Percentiles rank a stretch among this genome's conserved stretches.
These are phyloP conservation scores for Phaeoacremonium minimum DNA, from an alignment of 2,329 filamentous ascomycete genomes.

Conservation along the genomic window DNA sequence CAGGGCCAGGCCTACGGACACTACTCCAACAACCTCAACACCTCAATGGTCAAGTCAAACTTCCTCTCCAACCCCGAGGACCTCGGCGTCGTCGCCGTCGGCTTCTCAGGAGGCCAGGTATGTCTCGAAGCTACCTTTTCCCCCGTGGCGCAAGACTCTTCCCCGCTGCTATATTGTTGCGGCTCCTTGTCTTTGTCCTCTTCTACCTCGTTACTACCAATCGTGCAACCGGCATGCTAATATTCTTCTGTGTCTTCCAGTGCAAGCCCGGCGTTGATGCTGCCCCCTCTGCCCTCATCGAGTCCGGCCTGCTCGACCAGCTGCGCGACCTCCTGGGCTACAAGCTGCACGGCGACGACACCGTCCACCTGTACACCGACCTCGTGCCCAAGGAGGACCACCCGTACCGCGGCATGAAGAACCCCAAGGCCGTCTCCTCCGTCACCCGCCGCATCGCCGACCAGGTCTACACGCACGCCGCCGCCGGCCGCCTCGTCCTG, in stretches of 20 bases:
- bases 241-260: conserved; percentile 40
- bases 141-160: neutral
- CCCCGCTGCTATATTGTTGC: too few relatives aligned
- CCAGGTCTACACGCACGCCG: conserved; percentile 85
- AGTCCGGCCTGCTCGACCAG: conserved; percentile 80
- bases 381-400: conserved; percentile 70
- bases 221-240: too few relatives aligned
- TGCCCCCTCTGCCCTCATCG: conserved; percentile 82
- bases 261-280: conserved; percentile 90
- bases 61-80: conserved; percentile 79
- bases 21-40: conserved; percentile 35
- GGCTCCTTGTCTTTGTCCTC: neutral
- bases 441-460: conserved; percentile 76
- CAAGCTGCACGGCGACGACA: conserved; percentile 77
- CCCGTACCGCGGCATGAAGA: conserved; percentile 89
- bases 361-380: conserved; percentile 77
- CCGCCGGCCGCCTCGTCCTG: conserved; percentile 78
- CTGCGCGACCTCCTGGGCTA: conserved; percentile 84
- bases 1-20: conserved; percentile 8
- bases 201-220: neutral
- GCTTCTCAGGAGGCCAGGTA: conserved; percentile 96
- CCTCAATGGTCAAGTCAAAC: conserved; percentile 54
- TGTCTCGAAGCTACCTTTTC: conserved; percentile 14
- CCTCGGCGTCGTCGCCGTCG: conserved; percentile 88
- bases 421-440: conserved; percentile 77